phyloP scores from a whole-genome alignment of 1,284 basidiomycete species.

The Rhodotorula sp. region DNA sequence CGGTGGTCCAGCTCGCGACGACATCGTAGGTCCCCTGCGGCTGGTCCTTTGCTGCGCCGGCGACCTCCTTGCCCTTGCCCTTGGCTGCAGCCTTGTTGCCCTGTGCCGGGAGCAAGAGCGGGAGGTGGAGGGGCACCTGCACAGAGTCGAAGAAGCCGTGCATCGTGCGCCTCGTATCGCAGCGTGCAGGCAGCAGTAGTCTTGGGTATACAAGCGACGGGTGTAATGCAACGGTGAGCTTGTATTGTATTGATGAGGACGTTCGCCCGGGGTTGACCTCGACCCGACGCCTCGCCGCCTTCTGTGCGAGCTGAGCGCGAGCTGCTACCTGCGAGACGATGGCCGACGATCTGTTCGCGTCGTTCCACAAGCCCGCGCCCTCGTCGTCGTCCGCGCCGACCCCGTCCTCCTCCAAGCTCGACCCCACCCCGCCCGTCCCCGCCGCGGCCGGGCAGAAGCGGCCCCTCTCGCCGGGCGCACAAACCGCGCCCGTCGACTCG shows the following conservation, averaged over 20 bases:
- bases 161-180: background rate
- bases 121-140: conserved; percentile 34
- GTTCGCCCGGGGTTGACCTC: no score
- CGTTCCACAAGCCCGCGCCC: conserved; percentile 25
- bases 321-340: background rate
- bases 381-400: conserved; percentile 3
- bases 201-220: no score
- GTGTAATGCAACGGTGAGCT: no score
- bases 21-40: conserved; percentile 22
- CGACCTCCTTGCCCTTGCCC: conserved; percentile 28
- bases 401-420: conserved; percentile 6
- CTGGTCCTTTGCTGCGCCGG: background rate
- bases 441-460: background rate
- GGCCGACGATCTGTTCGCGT: conserved; percentile 38
- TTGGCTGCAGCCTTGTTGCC: conserved; percentile 1
- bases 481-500: background rate
- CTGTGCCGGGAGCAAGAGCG: background rate
- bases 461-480: conserved; percentile 15
- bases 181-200: background rate
- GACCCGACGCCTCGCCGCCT: no score
- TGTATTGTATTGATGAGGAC: no score
- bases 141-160: conserved; percentile 40
- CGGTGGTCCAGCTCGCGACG: conserved; percentile 24
- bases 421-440: background rate
- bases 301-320: no score